Evolutionary conservation across 495 filamentous ascomycete species (phyloP), one percentile per base, ranked within the genome.

Genomic region (Schizothecium vesticola): DNA sequence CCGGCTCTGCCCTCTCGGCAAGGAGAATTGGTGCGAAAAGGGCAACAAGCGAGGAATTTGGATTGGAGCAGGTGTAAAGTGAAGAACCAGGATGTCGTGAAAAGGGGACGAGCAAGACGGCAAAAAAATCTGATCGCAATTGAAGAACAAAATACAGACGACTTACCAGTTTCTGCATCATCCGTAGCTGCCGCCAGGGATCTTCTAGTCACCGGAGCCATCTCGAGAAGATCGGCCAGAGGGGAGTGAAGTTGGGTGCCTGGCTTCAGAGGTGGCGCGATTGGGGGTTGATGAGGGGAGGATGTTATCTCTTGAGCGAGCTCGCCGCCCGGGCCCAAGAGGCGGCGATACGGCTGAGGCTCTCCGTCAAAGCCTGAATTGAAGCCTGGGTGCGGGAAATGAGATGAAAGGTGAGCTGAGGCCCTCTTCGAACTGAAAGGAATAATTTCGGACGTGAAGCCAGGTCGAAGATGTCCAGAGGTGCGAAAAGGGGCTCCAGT

Each of bases 181-280:
- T 67, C 69, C 6, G 59, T 59, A 26, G 70, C 68, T 25, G 74
- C 74, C 4, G 70, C 70, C 56, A 58, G 33, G 25, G 74, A 76
- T 25, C 72, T 68, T 56, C 72, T 72, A 7, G 74, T 74, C 28
- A 51, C 19, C 19, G 68, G 63, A 13, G 65, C 72, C 74, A 76
- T 76, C 28, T 61, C 59, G 16, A 19, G 0, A 16, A 19, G 36
- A 19, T 43, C 1, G 10, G 36, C 36, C 13, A 16, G 10, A 43
- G 6, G 13, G 10, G 13, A 43, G 19, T 43, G 36, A 19, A 51
- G 16, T 51, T n/a, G 43, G 36, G 43, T 1, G 43, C n/a, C 19
- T 4, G 43, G 24, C 58, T 7, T 25, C 12, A 59, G 23, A 28
- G 12, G 58, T 16, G 26, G 58, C 58, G 8, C 7, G 58, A 59